Evolutionary conservation across 2,329 filamentous ascomycete species (phyloP), one percentile per base, ranked within the genome.

Genomic region (Beauveria medogensis): DNA sequence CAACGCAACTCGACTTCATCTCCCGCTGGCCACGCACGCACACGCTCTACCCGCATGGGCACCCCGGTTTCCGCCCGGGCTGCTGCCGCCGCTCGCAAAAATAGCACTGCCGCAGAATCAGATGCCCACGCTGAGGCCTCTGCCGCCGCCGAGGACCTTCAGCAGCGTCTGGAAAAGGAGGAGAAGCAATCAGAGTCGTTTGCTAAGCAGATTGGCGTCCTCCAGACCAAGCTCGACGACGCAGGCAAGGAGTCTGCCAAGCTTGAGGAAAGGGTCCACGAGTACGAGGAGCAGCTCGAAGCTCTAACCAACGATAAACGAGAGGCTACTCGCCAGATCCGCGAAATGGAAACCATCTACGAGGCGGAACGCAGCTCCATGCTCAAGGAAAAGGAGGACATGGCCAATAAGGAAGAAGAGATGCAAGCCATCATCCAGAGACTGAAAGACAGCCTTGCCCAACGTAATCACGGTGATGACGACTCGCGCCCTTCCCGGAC

Each of bases 271-370:
- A 86, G 85, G 65, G 81, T 89, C 51, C 92, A 97, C 72, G 92
- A 96, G 26, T 87, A 85, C 69, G 92, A 94, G 64, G 90, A 93
- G 73, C 86, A 88, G 69, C 83, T 93, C 62, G 92, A 96, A 73
- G 79, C 83, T 8, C 80, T 97, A 59, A 86, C 87, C 69, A 92
- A 90, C 68, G 91, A 96, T 69, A 92, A 94, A 76, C 85, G 90
- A 67, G 92, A 97, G 67, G 82, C 88, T 60, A 84, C 87, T 34
- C 85, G 92, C 65, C 89, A 95, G 74, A 90, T 91, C 70, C 86
- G 93, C 65, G 94, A 99, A 73, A 87, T 97, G 77, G 92, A 97
- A 74, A 86, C 87, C 65, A 92, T 95, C 65, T 95, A 96, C 73
- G 93, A 97, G 73, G 86, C 89, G 50, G 94, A 99, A 75, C 85